Evolutionary conservation across 352 stramenopile genomes (phyloP), one percentile per base, ranked within the genome.

Genomic region (Pythium utonaiense): DNA sequence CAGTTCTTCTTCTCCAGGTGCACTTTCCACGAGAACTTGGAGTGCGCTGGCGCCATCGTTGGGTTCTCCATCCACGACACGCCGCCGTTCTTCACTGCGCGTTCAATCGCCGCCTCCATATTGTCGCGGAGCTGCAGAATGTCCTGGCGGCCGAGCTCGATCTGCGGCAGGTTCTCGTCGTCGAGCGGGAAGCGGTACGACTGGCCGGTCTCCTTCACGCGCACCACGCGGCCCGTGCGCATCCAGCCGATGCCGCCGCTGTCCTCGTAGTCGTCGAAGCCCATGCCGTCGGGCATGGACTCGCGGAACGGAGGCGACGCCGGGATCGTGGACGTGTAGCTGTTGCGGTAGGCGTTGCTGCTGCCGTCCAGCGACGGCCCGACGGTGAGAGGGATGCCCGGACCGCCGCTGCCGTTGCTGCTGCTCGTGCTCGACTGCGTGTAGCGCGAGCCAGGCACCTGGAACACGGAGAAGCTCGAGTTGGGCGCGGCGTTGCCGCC

Each of bases 31-130:
- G 31, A 73, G 65, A 87, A 64, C 57, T 85, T 85, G 25, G 73
- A 66, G 54, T 87, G 80, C 56, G 70, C 59, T 8, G 74, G 71
- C 52, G 75, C 75, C 24, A 81, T 53, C 24, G 67, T 89, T 44
- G 81, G 81, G 64, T 91, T 91, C 61, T 89, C 78, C 51, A 89
- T 74, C 81, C 81, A 91, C 57, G 76, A 79, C 33, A 78, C 66
- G 8, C 62, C 24, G 25, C 71, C 74, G 34, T 67, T 53, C 16
- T 41, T 55, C n/a, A 67, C 58, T 0, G 64, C 64, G 28, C 58
- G 57, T 4, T 75, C 70, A 19, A 89, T 67, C 41, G 80, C 59
- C 19, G 65, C 57, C 17, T 85, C 73, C 10, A 79, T 78, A 33
- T 69, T 64, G 0, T 66, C 42, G 13, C 66, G 64, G 21, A 86